These are phyloP conservation scores for Tolypocladium pustulatum DNA, from an alignment of 2,329 filamentous ascomycete genomes.

Conservation along the genomic window DNA sequence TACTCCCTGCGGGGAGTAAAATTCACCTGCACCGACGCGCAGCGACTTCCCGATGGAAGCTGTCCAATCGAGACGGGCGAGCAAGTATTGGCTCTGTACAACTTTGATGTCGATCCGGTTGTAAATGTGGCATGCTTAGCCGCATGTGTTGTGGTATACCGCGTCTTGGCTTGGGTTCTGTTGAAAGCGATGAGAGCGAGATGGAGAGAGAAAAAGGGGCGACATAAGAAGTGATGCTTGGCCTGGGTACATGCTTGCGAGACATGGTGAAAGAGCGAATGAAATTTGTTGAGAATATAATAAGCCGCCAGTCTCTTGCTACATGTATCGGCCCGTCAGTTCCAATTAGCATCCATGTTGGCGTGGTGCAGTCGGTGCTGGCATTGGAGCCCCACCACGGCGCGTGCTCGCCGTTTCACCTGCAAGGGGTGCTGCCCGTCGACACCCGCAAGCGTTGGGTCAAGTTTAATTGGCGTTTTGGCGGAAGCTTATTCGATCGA, in stretches of 20 bases:
- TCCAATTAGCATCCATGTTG: no score
- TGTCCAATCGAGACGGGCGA: conserved; percentile 58
- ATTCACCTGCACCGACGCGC: conserved; percentile 53
- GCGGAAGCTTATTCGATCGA: background rate
- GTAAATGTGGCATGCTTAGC: conserved; percentile 54
- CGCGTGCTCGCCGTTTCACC: background rate
- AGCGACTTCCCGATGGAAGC: conserved; percentile 46
- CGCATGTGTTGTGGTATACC: conserved; percentile 53
- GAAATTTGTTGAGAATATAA: no score
- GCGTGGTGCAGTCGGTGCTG: no score
- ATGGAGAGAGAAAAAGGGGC: conserved; percentile 27
- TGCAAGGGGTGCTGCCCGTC: background rate
- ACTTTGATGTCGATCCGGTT: conserved; percentile 49
- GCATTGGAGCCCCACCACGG: no score
- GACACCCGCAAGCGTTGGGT: background rate
- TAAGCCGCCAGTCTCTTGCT: no score
- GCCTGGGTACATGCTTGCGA: no score
- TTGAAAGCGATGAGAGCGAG: conserved; percentile 43
- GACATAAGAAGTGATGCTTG: background rate
- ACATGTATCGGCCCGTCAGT: no score
- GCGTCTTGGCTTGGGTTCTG: conserved; percentile 50
- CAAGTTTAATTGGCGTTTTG: background rate
- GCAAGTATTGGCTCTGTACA: conserved; percentile 58
- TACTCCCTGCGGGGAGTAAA: conserved; percentile 50
- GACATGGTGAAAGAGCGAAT: no score